Conservation (phyloP, 495 filamentous ascomycete species). For the Letharia lupina region DNA sequence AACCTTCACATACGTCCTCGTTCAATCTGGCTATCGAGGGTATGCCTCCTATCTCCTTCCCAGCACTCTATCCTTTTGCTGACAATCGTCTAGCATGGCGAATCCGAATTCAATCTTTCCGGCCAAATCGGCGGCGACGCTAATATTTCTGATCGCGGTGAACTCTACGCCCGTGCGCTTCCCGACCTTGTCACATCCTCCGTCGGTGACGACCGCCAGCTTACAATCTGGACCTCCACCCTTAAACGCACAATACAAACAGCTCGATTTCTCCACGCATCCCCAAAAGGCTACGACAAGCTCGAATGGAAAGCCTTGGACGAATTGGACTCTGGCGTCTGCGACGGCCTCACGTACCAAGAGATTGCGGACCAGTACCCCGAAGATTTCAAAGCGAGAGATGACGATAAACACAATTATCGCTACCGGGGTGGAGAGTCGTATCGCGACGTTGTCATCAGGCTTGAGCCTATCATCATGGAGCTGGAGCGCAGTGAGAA, state of each 20-base stretch:
- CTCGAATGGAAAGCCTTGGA: conserved; percentile 98
- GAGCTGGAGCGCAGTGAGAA: conserved; percentile 92
- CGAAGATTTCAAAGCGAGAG: conserved; percentile 86
- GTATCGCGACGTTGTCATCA: conserved; percentile 95
- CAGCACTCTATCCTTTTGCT: conserved; percentile 7
- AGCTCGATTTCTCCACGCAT: conserved; percentile 59
- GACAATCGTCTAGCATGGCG: conserved; percentile 61
- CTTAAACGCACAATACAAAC: conserved; percentile 88
- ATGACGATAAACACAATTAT: conserved; percentile 99
- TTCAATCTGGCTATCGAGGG: conserved; percentile 92
- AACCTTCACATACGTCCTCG: conserved; percentile 96
- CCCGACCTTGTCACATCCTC: conserved; percentile 68
- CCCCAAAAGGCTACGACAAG: conserved; percentile 66
- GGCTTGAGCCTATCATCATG: conserved; percentile 98
- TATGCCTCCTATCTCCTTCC: conserved; percentile 38
- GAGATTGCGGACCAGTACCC: conserved; percentile 86
- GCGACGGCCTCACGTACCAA: conserved; percentile 90
- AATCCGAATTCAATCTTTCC: conserved; percentile 80
- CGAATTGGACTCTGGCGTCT: conserved; percentile 92
- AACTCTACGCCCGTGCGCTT: conserved; percentile 73
- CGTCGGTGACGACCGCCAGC: conserved; percentile 65
- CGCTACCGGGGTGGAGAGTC: conserved; percentile 94
- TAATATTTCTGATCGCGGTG: conserved; percentile 72
- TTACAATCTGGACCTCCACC: conserved; percentile 97
- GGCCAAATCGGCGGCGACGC: conserved; percentile 91